A percentile compares a stretch with the other conserved stretches of the same genome.
phyloP scores from a whole-genome alignment of 371 early-diverging fungal genomes.

The Mucor lusitanicus region DNA sequence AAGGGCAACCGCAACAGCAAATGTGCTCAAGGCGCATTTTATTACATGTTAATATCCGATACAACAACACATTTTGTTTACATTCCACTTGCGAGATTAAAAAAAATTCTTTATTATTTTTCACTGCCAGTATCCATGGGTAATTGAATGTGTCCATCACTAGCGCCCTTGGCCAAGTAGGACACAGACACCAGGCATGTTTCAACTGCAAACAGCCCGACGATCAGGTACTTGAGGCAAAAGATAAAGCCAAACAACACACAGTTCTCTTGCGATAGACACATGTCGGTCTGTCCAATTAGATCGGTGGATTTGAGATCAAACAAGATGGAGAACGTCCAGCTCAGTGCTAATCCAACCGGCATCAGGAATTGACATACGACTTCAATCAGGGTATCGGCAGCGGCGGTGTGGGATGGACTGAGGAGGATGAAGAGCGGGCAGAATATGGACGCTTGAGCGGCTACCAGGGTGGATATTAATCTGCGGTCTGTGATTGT shows the following conservation, averaged over 20 bases:
- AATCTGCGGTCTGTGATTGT: conserved; percentile 31
- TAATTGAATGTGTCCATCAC: conserved; percentile 7
- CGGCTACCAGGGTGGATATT: conserved; percentile 34
- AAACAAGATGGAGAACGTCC: conserved; percentile 45
- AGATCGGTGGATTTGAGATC: conserved; percentile 33
- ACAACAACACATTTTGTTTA: background rate
- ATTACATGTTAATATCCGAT: background rate
- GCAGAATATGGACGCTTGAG: conserved; percentile 37
- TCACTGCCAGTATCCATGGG: conserved; percentile 4
- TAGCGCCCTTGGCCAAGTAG: background rate
- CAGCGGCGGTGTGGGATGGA: background rate
- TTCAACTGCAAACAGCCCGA: conserved; percentile 32
- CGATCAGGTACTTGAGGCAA: conserved; percentile 31
- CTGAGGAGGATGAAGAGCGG: conserved; percentile 23
- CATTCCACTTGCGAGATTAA: background rate
- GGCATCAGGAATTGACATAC: conserved; percentile 44
- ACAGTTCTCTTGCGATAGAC: conserved; percentile 16
- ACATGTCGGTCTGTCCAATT: conserved; percentile 9
- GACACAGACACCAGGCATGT: conserved; percentile 14
- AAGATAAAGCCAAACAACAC: conserved; percentile 23
- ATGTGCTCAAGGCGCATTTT: background rate
- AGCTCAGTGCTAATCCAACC: conserved; percentile 42
- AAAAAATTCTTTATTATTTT: background rate
- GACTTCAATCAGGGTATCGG: conserved; percentile 9
- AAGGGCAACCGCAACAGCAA: background rate